Evolutionary conservation across 148 eudicot species (phyloP).

Genomic region (Mesembryanthemum crystallinum): DNA sequence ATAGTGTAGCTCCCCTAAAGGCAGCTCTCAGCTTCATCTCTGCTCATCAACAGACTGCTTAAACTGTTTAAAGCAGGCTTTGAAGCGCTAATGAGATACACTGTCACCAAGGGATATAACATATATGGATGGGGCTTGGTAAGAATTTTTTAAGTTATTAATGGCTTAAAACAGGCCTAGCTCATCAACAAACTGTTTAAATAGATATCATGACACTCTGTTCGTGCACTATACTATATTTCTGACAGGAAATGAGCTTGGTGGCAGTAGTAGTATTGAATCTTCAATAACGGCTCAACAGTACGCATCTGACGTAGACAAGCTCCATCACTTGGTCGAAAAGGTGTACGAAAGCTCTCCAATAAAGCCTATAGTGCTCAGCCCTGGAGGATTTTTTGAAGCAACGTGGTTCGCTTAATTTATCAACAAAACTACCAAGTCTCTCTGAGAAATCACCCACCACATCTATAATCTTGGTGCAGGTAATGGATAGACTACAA

Average conservation of each 20-base stretch:
- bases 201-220: too few relatives aligned
- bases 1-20: too few relatives aligned
- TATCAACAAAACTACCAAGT: conserved; percentile 24
- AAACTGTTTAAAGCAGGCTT: too few relatives aligned
- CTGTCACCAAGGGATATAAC: conserved; percentile 36
- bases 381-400: conserved; percentile 58
- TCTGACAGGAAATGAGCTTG: conserved; percentile 62
- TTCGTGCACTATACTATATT: not conserved
- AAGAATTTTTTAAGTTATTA: conserved; percentile 1
- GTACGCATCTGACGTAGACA: conserved; percentile 34
- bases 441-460: conserved; percentile 49
- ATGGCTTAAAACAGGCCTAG: not conserved
- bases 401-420: conserved; percentile 40
- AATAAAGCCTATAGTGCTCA: conserved; percentile 42
- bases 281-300: conserved; percentile 40
- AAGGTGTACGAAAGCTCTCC: conserved; percentile 26
- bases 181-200: too few relatives aligned
- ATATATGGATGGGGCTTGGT: conserved; percentile 75
- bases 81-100: conserved; percentile 47
- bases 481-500: too few relatives aligned
- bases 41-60: too few relatives aligned
- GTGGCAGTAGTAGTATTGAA: conserved; percentile 49
- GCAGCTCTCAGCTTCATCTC: too few relatives aligned
- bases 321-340: conserved; percentile 34
- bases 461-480: conserved; percentile 60